These are phyloP conservation scores for Zygoascus biomembranicola DNA, from an alignment of 805 yeast genomes.

Conservation along the genomic window DNA sequence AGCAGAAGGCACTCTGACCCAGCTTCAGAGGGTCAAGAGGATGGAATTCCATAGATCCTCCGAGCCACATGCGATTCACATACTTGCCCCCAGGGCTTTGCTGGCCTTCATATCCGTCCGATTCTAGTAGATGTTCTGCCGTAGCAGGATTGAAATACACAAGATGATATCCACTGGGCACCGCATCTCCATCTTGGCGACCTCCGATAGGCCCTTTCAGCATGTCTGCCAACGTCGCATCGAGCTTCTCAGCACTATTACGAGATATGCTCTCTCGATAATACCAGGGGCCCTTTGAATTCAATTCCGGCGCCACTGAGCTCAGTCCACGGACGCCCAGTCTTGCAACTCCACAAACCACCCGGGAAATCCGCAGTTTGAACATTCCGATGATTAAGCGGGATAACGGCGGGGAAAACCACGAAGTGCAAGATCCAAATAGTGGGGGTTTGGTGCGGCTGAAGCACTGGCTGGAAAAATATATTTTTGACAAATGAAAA, in stretches of 20 bases:
- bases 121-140: slow-evolving; percentile 39
- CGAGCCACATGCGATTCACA: slow-evolving; percentile 68
- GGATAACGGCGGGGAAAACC: too few species aligned
- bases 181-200: slow-evolving; percentile 13
- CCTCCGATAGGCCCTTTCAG: slow-evolving; percentile 15
- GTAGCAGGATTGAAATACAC: slow-evolving; percentile 57
- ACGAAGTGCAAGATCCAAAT: too few species aligned
- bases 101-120: slow-evolving; percentile 75
- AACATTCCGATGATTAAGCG: too few species aligned
- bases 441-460: too few species aligned
- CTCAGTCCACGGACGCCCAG: neutral
- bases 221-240: slow-evolving; percentile 22
- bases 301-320: neutral
- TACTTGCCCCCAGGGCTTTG: slow-evolving; percentile 50
- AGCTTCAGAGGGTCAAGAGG: slow-evolving; percentile 25
- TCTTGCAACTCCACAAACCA: neutral
- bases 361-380: too few species aligned
- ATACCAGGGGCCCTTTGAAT: slow-evolving; percentile 22
- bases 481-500: neutral
- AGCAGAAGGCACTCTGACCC: slow-evolving; percentile 38
- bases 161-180: slow-evolving; percentile 51
- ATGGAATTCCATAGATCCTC: slow-evolving; percentile 49
- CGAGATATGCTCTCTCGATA: slow-evolving; percentile 24
- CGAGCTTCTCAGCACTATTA: slow-evolving; percentile 22
- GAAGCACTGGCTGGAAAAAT: too few species aligned